Percentiles rank a stretch among this genome's conserved stretches.
These are phyloP conservation scores for Chalciporus piperatus DNA, from an alignment of 768 basidiomycete species.

Conservation along the genomic window DNA sequence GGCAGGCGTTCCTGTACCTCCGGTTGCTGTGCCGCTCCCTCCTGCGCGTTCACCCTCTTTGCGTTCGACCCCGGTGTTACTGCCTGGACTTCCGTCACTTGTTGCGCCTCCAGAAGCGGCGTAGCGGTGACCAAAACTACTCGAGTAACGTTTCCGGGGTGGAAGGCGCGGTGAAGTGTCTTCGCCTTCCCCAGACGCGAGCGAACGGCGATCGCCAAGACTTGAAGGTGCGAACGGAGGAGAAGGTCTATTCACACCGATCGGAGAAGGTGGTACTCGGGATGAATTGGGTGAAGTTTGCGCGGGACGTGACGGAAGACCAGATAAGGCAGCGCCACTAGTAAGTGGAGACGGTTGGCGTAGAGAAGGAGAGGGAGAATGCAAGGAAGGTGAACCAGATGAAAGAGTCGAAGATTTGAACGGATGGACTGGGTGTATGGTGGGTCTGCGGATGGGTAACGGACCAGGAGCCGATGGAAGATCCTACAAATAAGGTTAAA, in stretches of 20 bases:
- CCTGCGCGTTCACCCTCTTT: slow-evolving; percentile 21
- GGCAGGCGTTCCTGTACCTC: slow-evolving; percentile 27
- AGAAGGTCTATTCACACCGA: slow-evolving; percentile 34
- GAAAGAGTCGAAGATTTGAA: slow-evolving; percentile 53
- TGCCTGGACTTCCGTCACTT: slow-evolving; percentile 33
- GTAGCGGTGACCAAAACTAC: slow-evolving; percentile 76
- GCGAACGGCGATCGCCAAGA: slow-evolving; percentile 40
- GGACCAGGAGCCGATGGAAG: slow-evolving; percentile 38
- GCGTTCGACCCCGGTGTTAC: slow-evolving; percentile 14
- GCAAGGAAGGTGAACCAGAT: slow-evolving; percentile 46
- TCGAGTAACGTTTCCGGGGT: slow-evolving; percentile 65
- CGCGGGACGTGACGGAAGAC: slow-evolving; percentile 35
- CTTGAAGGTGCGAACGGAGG: slow-evolving; percentile 43
- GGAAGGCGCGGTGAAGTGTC: slow-evolving; percentile 28
- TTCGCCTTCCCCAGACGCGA: slow-evolving; percentile 35
- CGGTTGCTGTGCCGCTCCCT: slow-evolving; percentile 21
- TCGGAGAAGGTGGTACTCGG: slow-evolving; percentile 40
- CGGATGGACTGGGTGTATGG: slow-evolving; percentile 41
- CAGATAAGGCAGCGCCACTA: slow-evolving; percentile 26
- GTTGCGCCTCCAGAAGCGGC: slow-evolving; percentile 40
- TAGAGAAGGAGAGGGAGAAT: slow-evolving; percentile 47
- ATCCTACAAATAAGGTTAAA: slow-evolving; percentile 27
- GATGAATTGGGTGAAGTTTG: slow-evolving; percentile 42
- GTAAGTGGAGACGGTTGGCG: slow-evolving; percentile 46
- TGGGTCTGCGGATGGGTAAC: slow-evolving; percentile 44